phyloP scores from a whole-genome alignment of 148 eudicot genomes.

The Polygonum maritimum region DNA sequence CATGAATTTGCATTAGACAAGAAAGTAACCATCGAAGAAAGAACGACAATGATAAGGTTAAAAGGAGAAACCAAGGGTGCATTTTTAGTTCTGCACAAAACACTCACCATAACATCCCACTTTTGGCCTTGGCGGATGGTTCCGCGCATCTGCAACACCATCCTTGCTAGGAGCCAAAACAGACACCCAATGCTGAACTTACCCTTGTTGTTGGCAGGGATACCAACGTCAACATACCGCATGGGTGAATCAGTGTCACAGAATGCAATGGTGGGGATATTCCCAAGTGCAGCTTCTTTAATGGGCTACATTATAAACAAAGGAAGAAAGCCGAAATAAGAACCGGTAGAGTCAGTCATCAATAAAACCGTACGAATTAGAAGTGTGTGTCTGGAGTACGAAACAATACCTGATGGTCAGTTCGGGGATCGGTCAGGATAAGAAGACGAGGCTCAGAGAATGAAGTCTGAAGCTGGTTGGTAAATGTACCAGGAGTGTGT shows the following conservation, averaged over 20 bases:
- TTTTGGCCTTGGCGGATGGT: slow-evolving; percentile 46
- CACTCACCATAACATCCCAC: slow-evolving; percentile 67
- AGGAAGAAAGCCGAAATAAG: neutral
- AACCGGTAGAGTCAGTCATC: no score
- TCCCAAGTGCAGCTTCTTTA: slow-evolving; percentile 58
- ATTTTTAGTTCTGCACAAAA: neutral
- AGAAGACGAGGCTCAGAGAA: slow-evolving; percentile 65
- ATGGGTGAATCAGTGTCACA: slow-evolving; percentile 75
- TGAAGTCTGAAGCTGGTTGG: slow-evolving; percentile 67
- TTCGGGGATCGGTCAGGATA: slow-evolving; percentile 63
- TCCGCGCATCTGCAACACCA: slow-evolving; percentile 77
- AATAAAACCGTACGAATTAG: neutral
- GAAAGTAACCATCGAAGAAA: neutral
- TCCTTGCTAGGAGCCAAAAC: slow-evolving; percentile 65
- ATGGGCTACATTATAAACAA: slow-evolving; percentile 38
- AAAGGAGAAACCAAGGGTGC: neutral
- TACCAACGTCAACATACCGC: slow-evolving; percentile 68
- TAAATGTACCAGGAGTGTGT: slow-evolving; percentile 74
- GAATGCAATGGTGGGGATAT: slow-evolving; percentile 73
- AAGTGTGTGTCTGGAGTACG: neutral
- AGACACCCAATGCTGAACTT: slow-evolving; percentile 63
- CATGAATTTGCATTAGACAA: neutral
- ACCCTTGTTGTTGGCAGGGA: slow-evolving; percentile 82
- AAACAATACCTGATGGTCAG: slow-evolving; percentile 52
- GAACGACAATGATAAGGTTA: neutral